These are phyloP conservation scores for Yamadazyma aaseri DNA, from an alignment of 1,139 yeast genomes.

Conservation along the genomic window DNA sequence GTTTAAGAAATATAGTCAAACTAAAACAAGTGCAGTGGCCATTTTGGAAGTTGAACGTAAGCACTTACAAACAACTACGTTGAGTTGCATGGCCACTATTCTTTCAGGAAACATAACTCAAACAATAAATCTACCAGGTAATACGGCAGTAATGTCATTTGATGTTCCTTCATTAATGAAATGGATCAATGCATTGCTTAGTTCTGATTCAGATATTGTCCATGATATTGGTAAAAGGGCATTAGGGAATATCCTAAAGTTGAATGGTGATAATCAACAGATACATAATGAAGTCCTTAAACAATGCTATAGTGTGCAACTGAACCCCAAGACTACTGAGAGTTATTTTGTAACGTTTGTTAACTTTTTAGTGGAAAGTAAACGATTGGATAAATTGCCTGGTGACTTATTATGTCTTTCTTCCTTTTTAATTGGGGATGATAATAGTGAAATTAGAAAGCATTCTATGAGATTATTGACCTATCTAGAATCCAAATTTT, in stretches of 20 bases:
- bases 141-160: conserved; percentile 56
- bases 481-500: conserved; percentile 54
- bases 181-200: conserved; percentile 76
- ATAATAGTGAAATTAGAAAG: conserved; percentile 54
- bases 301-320: conserved; percentile 65
- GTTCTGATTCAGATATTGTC: conserved; percentile 57
- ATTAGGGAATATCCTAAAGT: conserved; percentile 58
- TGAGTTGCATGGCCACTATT: conserved; percentile 81
- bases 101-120: conserved; percentile 66
- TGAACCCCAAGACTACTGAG: conserved; percentile 52
- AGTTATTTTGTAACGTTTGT: conserved; percentile 72
- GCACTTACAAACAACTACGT: conserved; percentile 66
- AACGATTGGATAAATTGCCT: conserved; percentile 42
- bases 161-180: conserved; percentile 65
- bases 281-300: conserved; percentile 63
- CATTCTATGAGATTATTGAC: conserved; percentile 61
- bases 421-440: conserved; percentile 68
- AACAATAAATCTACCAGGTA: conserved; percentile 43
- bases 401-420: conserved; percentile 65
- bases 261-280: conserved; percentile 56
- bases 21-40: conserved; percentile 59
- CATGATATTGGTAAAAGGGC: conserved; percentile 73
- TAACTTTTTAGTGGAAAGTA: conserved; percentile 49
- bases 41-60: conserved; percentile 81
- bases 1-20: conserved; percentile 43